Conservation (phyloP, 768 basidiomycete species). For the Vishniacozyma victoriae region DNA sequence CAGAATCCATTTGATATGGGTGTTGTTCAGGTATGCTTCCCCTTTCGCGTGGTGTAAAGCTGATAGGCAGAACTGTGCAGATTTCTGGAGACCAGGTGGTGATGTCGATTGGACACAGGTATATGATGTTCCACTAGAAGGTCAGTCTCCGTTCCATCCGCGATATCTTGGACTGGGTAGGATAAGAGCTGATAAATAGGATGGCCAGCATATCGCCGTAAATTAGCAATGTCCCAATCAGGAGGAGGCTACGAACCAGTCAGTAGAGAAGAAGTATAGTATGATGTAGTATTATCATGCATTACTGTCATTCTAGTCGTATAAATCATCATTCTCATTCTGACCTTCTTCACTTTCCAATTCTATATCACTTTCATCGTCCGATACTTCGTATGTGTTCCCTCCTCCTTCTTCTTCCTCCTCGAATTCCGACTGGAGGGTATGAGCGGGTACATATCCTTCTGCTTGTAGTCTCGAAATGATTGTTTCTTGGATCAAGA, state of each 20-base stretch:
- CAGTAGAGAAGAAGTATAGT: conserved; percentile 23
- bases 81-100: conserved; percentile 85
- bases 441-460: background rate
- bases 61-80: conserved; percentile 52
- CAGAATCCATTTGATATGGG: conserved; percentile 91
- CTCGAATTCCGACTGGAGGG: too few relatives aligned
- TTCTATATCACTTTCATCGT: background rate
- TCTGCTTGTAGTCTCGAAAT: background rate
- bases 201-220: conserved; percentile 32
- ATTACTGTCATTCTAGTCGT: background rate
- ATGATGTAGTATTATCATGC: too few relatives aligned
- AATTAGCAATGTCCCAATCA: conserved; percentile 11
- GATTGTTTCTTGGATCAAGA: conserved; percentile 15
- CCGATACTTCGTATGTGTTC: too few relatives aligned
- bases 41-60: background rate
- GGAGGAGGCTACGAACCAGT: conserved; percentile 19
- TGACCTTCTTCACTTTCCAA: background rate
- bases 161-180: background rate
- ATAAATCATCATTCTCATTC: background rate
- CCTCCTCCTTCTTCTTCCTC: too few relatives aligned
- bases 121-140: conserved; percentile 83
- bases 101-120: conserved; percentile 84
- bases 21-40: conserved; percentile 40
- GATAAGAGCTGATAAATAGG: conserved; percentile 12
- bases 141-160: conserved; percentile 37